Conservation (phyloP, 2,329 filamentous ascomycete species). For the Epicoccum nigrum region DNA sequence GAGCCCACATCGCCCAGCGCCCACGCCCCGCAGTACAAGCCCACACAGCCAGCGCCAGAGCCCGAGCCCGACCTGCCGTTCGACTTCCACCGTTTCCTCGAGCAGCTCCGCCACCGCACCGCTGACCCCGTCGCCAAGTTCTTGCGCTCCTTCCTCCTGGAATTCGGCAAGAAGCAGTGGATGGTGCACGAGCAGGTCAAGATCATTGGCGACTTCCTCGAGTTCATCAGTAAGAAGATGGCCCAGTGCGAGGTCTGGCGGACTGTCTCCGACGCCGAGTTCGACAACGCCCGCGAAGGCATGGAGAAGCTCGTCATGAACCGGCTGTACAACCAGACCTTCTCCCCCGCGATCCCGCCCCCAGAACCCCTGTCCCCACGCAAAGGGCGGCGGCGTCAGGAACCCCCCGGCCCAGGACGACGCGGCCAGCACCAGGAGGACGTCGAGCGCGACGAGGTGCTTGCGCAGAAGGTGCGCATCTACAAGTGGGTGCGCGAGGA, state of each 20-base stretch:
- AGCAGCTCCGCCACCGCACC: constrained; percentile 93
- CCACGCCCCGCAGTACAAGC: constrained; percentile 60
- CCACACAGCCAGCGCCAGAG: constrained; percentile 60
- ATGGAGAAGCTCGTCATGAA: constrained; percentile 99
- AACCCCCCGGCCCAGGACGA: constrained; percentile 73
- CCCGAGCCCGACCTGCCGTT: constrained; percentile 85
- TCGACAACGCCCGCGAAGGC: constrained; percentile 96
- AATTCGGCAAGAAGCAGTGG: constrained; percentile 98
- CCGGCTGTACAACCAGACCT: constrained; percentile 90
- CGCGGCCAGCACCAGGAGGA: constrained; percentile 97
- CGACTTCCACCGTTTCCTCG: constrained; percentile 95
- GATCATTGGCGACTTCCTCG: constrained; percentile 94
- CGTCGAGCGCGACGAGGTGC: constrained; percentile 92
- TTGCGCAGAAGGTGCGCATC: constrained; percentile 95
- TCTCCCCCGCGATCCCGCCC: constrained; percentile 88
- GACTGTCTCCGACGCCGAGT: constrained; percentile 93
- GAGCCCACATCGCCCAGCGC: constrained; percentile 43
- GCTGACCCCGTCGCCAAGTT: constrained; percentile 98
- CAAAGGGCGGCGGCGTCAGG: constrained; percentile 69
- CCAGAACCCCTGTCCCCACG: constrained; percentile 74
- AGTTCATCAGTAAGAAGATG: constrained; percentile 99
- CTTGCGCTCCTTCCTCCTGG: constrained; percentile 88
- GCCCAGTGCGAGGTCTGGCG: constrained; percentile 95
- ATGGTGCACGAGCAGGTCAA: constrained; percentile 99
- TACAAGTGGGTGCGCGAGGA: constrained; percentile 94